phyloP scores from a whole-genome alignment of 257 asterid species.

The Echium plantagineum region DNA sequence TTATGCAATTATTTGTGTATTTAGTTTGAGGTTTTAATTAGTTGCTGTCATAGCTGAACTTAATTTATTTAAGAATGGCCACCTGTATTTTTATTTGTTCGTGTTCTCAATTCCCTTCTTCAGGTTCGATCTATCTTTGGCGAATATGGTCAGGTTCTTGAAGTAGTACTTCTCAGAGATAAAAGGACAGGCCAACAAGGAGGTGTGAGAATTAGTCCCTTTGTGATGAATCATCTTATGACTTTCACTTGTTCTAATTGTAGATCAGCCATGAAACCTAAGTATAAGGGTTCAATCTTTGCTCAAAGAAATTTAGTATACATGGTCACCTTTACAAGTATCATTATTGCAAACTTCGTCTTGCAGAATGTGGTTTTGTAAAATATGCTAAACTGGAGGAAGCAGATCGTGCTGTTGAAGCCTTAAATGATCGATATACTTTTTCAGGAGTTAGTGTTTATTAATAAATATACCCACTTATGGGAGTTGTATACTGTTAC shows the following conservation, averaged over 20 bases:
- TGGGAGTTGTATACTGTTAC: not conserved
- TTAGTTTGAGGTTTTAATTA: no score
- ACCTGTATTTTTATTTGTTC: not conserved
- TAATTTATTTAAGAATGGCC: not conserved
- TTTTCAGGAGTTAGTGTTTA: slow-evolving; percentile 76
- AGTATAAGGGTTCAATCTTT: not conserved
- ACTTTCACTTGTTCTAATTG: not conserved
- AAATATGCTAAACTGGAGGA: slow-evolving; percentile 61
- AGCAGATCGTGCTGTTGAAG: slow-evolving; percentile 68
- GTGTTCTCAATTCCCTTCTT: not conserved
- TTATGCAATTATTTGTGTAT: not conserved
- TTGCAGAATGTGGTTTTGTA: slow-evolving; percentile 76
- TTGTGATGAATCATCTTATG: slow-evolving; percentile 1
- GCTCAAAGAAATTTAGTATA: not conserved
- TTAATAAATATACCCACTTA: not conserved
- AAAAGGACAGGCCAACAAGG: slow-evolving; percentile 61
- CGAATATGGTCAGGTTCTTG: slow-evolving; percentile 57
- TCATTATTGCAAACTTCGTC: not conserved
- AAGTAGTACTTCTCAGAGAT: slow-evolving; percentile 69
- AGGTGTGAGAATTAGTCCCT: slow-evolving; percentile 26
- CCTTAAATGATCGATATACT: slow-evolving; percentile 39
- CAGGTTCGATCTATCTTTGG: slow-evolving; percentile 48
- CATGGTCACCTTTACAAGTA: no score
- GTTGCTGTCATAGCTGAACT: not conserved
- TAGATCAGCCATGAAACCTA: not conserved